Base-by-base conservation (phyloP, 2,329 filamentous ascomycete species). In the Aspergillus eucalypticola region DNA sequence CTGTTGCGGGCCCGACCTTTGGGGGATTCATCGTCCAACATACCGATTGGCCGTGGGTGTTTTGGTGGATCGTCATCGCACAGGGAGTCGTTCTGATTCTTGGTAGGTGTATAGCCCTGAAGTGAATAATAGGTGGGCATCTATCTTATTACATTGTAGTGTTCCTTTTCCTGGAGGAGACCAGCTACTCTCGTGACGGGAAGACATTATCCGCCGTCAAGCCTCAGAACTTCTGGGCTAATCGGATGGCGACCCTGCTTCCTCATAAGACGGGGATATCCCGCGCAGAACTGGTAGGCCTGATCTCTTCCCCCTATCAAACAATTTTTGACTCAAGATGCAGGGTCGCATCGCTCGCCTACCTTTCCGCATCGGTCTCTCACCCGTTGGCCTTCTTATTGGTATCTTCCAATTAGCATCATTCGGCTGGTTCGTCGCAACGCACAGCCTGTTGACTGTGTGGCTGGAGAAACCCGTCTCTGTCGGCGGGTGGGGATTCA, bases 21-120 rank as follows among this genome's bases (percentile, higher is more conserved):
- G 51, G 51, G 2, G 51, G 51, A 2, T 54, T 54, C 21, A 54
- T 54, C 15, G 51, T 54, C 13, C 32, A 54, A 15, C 35, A 54
- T 39, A 54, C 51, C 2, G 8, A 39, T 4, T 54, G 51, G 51
- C 51, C 51, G 7, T 54, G 35, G 51, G 51, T 54, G 8, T 54
- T 54, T 21, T 54, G 35, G 35, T 54, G 51, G 51, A 27, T 54
- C 5, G 51, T 54, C 2, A 54, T 54, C 2, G 51, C 51, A 10
- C 51, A 54, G 21, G 51, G 51, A 15, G 0, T 42, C 3, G 51
- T 54, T 17, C 35, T 54, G 5, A 39, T 41, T 1, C 35, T 54
- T 10, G 51, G 51, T 54, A 17, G 3, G 51, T 27, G 27, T 4
- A 15, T 13, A 13, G 5, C 19, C 19, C 13, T 8, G 5, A 5